A percentile compares a stretch with the other conserved stretches of the same genome.
These are phyloP conservation scores for Boletus tylopilopsis DNA, from an alignment of 768 basidiomycete genomes.

Conservation along the genomic window DNA sequence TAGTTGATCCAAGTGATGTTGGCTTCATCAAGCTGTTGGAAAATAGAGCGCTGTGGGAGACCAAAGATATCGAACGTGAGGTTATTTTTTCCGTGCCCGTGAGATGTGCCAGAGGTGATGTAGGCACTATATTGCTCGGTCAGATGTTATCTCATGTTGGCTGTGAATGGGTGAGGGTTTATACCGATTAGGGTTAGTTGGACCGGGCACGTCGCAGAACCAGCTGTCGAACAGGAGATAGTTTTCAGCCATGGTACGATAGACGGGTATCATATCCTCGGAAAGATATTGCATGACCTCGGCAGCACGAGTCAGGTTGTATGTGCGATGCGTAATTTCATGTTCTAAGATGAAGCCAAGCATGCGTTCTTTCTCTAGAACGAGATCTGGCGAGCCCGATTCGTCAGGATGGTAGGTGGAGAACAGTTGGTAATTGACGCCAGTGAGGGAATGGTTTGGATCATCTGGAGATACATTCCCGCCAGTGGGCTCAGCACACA, in stretches of 20 bases:
- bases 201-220: constrained; percentile 26
- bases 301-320: constrained; percentile 13
- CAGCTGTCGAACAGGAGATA: constrained; percentile 22
- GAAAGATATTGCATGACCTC: constrained; percentile 20
- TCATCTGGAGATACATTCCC: constrained; percentile 23
- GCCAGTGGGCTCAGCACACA: constrained; percentile 18
- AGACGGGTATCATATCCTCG: constrained; percentile 24
- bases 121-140: constrained; percentile 13
- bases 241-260: constrained; percentile 22
- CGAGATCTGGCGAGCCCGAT: background rate
- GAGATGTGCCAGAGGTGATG: constrained; percentile 25
- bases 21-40: constrained; percentile 25
- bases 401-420: constrained; percentile 22
- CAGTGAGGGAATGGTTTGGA: constrained; percentile 24
- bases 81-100: constrained; percentile 23
- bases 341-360: constrained; percentile 23
- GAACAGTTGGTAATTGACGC: constrained; percentile 23
- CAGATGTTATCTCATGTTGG: background rate
- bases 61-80: constrained; percentile 13
- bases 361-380: constrained; percentile 13
- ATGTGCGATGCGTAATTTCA: constrained; percentile 9
- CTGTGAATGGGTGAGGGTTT: background rate
- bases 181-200: constrained; percentile 27
- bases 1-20: constrained; percentile 25
- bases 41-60: constrained; percentile 26